phyloP scores from a whole-genome alignment of 805 yeast genomes.

The Starmerella sp. region DNA sequence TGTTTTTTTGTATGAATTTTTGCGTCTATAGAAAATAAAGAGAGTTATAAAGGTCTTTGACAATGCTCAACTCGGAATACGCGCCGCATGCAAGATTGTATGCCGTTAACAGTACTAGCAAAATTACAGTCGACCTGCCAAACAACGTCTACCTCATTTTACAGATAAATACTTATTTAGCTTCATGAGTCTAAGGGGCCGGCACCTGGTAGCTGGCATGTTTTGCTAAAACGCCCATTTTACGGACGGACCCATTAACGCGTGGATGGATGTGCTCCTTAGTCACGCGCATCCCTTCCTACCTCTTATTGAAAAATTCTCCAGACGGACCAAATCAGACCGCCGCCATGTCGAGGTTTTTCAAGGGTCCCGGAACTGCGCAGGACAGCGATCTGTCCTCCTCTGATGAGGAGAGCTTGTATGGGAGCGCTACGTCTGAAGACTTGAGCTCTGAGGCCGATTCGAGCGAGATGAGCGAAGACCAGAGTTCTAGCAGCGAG shows the following conservation, averaged over 20 bases:
- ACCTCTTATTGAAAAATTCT: slow-evolving; percentile 15
- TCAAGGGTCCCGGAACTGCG: slow-evolving; percentile 39
- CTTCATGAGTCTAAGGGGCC: no score
- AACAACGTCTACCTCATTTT: no score
- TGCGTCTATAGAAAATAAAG: no score
- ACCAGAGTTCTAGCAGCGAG: slow-evolving; percentile 23
- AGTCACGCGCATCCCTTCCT: background rate
- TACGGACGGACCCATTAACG: background rate
- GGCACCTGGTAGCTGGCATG: no score
- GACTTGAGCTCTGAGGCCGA: slow-evolving; percentile 35
- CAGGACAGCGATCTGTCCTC: slow-evolving; percentile 50
- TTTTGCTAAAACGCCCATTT: no score
- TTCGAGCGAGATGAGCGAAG: slow-evolving; percentile 26
- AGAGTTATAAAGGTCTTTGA: no score
- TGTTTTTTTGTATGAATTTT: no score
- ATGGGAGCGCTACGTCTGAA: slow-evolving; percentile 31
- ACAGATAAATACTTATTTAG: no score
- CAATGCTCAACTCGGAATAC: no score
- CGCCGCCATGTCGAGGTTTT: slow-evolving; percentile 75
- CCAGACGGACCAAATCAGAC: background rate
- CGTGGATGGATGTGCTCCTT: background rate
- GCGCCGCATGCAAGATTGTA: no score
- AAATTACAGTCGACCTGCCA: no score
- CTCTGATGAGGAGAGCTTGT: slow-evolving; percentile 48
- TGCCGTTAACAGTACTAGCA: no score